Conservation (phyloP, 1,139 yeast species). For the Taphrina populina region DNA sequence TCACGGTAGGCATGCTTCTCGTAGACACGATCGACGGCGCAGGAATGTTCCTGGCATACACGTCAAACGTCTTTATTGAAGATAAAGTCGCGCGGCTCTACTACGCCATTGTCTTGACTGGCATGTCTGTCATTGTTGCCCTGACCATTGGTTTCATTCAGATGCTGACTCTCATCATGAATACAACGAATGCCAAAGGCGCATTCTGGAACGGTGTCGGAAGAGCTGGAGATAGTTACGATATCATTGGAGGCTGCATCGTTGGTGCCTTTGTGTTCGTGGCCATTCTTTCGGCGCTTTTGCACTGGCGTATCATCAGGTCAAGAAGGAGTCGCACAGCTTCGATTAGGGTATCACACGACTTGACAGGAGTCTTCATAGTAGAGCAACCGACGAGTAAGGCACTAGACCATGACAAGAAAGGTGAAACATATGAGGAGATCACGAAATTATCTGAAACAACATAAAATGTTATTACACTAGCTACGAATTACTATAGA, state of each 20-base stretch:
- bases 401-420: too few species aligned
- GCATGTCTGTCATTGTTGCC: constrained; percentile 34
- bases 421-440: too few species aligned
- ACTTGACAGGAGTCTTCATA: too few species aligned
- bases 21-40: constrained; percentile 36
- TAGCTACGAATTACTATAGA: too few species aligned
- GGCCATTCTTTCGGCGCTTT: constrained; percentile 20
- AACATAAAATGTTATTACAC: too few species aligned
- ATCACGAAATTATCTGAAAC: too few species aligned
- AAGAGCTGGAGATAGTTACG: constrained; percentile 32
- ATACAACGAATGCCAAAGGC: constrained; percentile 22
- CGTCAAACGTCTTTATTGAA: constrained; percentile 5
- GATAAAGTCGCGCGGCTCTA: constrained; percentile 18
- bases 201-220: constrained; percentile 34
- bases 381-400: too few species aligned
- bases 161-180: constrained; percentile 31
- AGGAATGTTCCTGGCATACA: constrained; percentile 32
- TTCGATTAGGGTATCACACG: too few species aligned
- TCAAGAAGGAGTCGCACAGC: too few species aligned
- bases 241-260: constrained; percentile 34
- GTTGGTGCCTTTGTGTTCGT: constrained; percentile 31
- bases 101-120: constrained; percentile 32
- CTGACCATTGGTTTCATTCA: constrained; percentile 34
- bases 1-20: constrained; percentile 35
- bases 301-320: constrained; percentile 9